These are phyloP conservation scores for Yamadazyma aaseri DNA, from an alignment of 1,139 yeast genomes.

Conservation along the genomic window DNA sequence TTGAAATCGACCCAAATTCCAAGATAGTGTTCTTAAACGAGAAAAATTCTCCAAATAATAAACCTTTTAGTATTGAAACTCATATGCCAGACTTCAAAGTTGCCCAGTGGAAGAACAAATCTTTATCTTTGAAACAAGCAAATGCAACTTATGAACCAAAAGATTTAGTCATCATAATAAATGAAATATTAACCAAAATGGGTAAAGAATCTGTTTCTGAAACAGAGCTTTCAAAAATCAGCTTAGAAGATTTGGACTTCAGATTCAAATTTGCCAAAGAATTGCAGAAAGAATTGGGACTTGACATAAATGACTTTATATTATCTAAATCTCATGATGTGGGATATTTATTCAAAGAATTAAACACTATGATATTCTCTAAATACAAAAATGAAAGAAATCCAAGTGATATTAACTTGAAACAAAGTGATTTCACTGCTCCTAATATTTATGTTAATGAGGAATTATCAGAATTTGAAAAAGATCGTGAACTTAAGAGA, in stretches of 20 bases:
- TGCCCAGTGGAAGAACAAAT: slow-evolving; percentile 34
- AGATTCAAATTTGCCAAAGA: slow-evolving; percentile 60
- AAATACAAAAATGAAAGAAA: slow-evolving; percentile 60
- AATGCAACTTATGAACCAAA: slow-evolving; percentile 29
- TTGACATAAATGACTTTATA: slow-evolving; percentile 63
- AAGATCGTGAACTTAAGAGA: slow-evolving; percentile 27
- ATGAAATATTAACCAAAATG: slow-evolving; percentile 25
- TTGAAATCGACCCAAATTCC: slow-evolving; percentile 30
- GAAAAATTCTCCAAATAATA: slow-evolving; percentile 33
- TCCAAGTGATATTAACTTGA: slow-evolving; percentile 64
- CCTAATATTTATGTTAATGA: slow-evolving; percentile 53
- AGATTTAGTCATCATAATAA: slow-evolving; percentile 24
- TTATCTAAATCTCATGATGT: slow-evolving; percentile 53
- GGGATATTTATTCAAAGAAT: slow-evolving; percentile 42
- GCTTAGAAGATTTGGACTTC: slow-evolving; percentile 47
- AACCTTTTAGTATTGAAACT: slow-evolving; percentile 24
- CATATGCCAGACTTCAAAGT: slow-evolving; percentile 40
- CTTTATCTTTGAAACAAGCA: slow-evolving; percentile 25
- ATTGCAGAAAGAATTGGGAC: slow-evolving; percentile 60
- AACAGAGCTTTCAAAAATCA: slow-evolving; percentile 18
- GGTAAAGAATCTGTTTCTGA: slow-evolving; percentile 14
- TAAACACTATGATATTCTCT: slow-evolving; percentile 45
- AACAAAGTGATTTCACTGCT: slow-evolving; percentile 40
- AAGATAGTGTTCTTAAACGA: slow-evolving; percentile 38
- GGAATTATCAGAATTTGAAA: slow-evolving; percentile 32